These are phyloP conservation scores for Saxophila tyrrhenica DNA, from an alignment of 495 filamentous ascomycete species.

Conservation along the genomic window DNA sequence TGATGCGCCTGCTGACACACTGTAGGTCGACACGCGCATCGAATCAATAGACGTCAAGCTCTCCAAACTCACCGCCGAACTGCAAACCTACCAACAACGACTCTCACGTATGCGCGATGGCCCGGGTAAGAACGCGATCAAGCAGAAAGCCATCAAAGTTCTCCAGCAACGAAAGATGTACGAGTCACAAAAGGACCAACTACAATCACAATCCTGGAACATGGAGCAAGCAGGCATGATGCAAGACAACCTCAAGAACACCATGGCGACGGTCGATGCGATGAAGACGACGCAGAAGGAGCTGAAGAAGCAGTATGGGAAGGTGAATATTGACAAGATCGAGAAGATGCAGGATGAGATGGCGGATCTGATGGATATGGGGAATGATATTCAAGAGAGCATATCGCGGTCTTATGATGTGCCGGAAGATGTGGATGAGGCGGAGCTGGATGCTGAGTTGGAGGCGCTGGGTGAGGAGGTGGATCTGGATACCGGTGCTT, in stretches of 20 bases:
- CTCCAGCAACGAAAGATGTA: constrained; percentile 94
- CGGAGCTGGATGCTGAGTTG: constrained; percentile 90
- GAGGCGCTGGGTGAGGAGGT: constrained; percentile 85
- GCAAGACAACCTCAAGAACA: constrained; percentile 98
- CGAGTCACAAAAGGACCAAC: constrained; percentile 86
- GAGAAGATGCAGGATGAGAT: constrained; percentile 98
- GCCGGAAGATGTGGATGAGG: constrained; percentile 96
- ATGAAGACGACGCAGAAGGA: constrained; percentile 95
- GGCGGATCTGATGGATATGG: constrained; percentile 94
- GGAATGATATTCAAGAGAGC: constrained; percentile 96
- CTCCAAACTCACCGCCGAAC: constrained; percentile 80
- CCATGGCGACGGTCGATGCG: constrained; percentile 95
- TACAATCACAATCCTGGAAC: constrained; percentile 94
- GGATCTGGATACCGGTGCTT: constrained; percentile 49
- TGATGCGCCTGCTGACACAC: constrained; percentile 1
- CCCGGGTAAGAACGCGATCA: constrained; percentile 84
- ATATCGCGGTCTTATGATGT: constrained; percentile 89
- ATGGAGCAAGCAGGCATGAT: constrained; percentile 99
- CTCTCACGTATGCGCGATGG: constrained; percentile 92
- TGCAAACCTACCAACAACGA: constrained; percentile 75
- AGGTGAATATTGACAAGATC: constrained; percentile 94
- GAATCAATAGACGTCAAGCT: constrained; percentile 92
- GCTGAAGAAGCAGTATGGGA: constrained; percentile 88
- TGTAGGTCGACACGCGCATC: constrained; percentile 69
- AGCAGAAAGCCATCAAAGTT: constrained; percentile 89